Base-by-base conservation (phyloP, 1,139 yeast genomes). In the Zygosaccharomyces sapae region DNA sequence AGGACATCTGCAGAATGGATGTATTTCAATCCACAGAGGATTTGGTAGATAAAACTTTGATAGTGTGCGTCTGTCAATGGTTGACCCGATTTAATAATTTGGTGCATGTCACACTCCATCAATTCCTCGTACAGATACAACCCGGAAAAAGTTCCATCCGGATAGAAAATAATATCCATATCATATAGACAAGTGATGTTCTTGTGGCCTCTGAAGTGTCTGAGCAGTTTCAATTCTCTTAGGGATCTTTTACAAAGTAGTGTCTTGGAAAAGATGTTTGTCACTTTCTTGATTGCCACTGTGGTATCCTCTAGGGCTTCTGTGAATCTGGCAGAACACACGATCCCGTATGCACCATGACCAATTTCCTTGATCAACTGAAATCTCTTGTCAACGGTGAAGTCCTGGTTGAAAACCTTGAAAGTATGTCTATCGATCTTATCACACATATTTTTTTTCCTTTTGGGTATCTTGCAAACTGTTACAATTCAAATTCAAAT, bases 71-170 rank as follows among this genome's bases (percentile, higher is more conserved):
- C 97, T 0, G 97, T 89, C 58, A 92, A 74, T 0, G 96, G 89
- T 68, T 92, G 98, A 25, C 90, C 89, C 3, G 96, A 87, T 56
- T 95, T 76, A 51, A 92, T 92, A 61, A 92, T 92, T 66, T 92
- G 97, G 65, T 90, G 97, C 87, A 92, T 83, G 66, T 92, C 98
- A 69, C 97, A 92, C 66, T 92, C 98, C 97, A 92, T 89, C 56
- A 89, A 72, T 67, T 90, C 97, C 67, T 92, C 97, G 62, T 92
- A 92, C 5, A 92, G 73, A 57, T 92, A 92, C 10, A 92, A 77
- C 61, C 94, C 98, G 67, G 90, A 89, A 71, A 90, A 90, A 52
- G 80, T 81, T 38, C 83, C 82, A 41, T 58, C 60, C 10, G 59
- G 53, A 41, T 56, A 53, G 41, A 63, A 61, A 36, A 89, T 88